Evolutionary conservation across 2,329 filamentous ascomycete genomes (phyloP).

Genomic region (Ceratocystiopsis minuta): DNA sequence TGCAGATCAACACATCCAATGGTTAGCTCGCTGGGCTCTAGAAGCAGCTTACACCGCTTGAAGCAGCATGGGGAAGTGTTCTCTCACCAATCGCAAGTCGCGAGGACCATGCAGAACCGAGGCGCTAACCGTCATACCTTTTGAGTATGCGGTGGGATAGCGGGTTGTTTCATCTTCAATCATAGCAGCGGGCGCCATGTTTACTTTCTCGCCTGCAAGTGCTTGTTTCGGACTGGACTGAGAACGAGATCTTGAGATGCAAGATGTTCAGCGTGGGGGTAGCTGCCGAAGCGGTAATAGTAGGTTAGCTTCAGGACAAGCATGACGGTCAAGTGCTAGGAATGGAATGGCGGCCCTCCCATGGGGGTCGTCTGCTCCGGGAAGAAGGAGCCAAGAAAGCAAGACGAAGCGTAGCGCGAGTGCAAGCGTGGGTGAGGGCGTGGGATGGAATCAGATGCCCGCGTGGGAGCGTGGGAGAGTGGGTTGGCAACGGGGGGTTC

Average conservation of each 20-base stretch:
- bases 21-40: no score
- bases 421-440: constrained; percentile 5
- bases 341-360: no score
- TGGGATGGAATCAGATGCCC: constrained; percentile 5
- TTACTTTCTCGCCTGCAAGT: constrained; percentile 3
- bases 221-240: no score
- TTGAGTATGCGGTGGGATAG: constrained; percentile 21
- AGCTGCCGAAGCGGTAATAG: no score
- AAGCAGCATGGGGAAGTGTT: background rate
- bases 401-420: constrained; percentile 6
- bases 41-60: no score
- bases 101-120: constrained; percentile 39
- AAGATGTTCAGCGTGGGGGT: no score
- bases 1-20: no score
- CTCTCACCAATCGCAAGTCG: constrained; percentile 37
- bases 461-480: constrained; percentile 4
- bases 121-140: constrained; percentile 28
- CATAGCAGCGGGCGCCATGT: constrained; percentile 33
- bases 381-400: background rate
- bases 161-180: constrained; percentile 25
- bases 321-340: no score
- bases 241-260: no score
- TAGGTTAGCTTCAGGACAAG: no score
- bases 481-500: background rate
- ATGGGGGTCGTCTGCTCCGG: no score